A percentile compares a stretch with the other conserved stretches of the same genome.
phyloP scores from a whole-genome alignment of 345 rosid species.

The Clausena lansium region DNA sequence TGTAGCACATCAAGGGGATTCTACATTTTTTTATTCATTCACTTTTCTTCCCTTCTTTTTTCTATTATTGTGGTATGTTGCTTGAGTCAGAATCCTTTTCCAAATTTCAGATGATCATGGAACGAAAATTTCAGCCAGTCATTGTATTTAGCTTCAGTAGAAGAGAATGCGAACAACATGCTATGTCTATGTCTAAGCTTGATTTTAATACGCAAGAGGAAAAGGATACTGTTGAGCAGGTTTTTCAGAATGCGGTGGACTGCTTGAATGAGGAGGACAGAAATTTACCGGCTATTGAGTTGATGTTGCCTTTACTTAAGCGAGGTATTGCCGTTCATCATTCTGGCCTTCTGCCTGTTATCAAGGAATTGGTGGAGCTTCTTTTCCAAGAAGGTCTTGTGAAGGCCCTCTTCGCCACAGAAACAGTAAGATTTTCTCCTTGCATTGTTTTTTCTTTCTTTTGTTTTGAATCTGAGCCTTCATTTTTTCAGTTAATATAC shows the following conservation, averaged over 20 bases:
- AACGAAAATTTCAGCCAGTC: conserved; percentile 88
- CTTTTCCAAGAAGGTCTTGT: conserved; percentile 99
- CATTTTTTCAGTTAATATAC: background rate
- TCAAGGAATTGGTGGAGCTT: conserved; percentile 97
- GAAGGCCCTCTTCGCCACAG: conserved; percentile 95
- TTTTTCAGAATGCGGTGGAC: conserved; percentile 73
- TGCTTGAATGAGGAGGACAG: conserved; percentile 98
- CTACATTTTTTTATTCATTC: background rate
- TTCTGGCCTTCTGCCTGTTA: conserved; percentile 98
- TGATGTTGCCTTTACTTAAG: conserved; percentile 93
- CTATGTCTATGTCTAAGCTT: conserved; percentile 97
- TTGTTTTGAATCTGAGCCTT: background rate
- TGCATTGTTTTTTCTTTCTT: conserved; percentile 10
- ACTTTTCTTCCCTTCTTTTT: background rate
- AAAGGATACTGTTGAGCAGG: conserved; percentile 72
- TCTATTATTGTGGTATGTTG: background rate
- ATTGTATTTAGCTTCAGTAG: conserved; percentile 99
- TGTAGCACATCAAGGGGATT: background rate
- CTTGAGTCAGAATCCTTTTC: conserved; percentile 10
- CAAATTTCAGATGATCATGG: conserved; percentile 88
- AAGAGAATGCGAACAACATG: conserved; percentile 97
- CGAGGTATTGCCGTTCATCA: conserved; percentile 99
- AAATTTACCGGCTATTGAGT: conserved; percentile 88
- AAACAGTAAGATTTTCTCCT: conserved; percentile 66
- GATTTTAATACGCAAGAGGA: conserved; percentile 92